Evolutionary conservation across 805 yeast species (phyloP).

Genomic region (Sugiyamaella americana): DNA sequence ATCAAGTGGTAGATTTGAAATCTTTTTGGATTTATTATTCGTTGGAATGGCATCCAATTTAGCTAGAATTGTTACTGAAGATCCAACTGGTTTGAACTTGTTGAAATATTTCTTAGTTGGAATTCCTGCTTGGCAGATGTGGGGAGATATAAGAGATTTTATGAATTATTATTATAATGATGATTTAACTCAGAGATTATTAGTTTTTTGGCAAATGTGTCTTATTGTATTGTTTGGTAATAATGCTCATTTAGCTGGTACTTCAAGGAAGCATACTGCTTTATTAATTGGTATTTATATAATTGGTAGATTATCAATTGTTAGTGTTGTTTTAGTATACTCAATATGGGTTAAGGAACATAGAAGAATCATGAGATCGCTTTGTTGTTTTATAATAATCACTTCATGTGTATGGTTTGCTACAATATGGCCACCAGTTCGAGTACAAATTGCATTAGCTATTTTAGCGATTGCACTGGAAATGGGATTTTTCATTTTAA

Average conservation of each 20-base stretch:
- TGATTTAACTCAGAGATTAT: constrained; percentile 49
- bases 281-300: constrained; percentile 44
- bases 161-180: constrained; percentile 59
- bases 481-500: constrained; percentile 21
- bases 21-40: constrained; percentile 56
- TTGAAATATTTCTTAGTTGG: constrained; percentile 46
- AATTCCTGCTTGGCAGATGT: constrained; percentile 55
- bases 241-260: constrained; percentile 38
- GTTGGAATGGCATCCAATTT: constrained; percentile 59
- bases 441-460: constrained; percentile 43
- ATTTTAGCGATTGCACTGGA: constrained; percentile 40
- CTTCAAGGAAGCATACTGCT: constrained; percentile 34
- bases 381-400: constrained; percentile 30
- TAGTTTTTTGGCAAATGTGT: constrained; percentile 47
- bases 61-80: constrained; percentile 47
- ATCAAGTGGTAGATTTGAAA: constrained; percentile 45
- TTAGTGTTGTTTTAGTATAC: constrained; percentile 34
- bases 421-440: constrained; percentile 43
- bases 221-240: constrained; percentile 49
- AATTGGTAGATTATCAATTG: constrained; percentile 40
- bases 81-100: constrained; percentile 44
- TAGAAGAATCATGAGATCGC: constrained; percentile 43
- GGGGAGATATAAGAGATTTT: constrained; percentile 60
- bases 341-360: constrained; percentile 41
- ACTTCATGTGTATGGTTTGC: constrained; percentile 45